Base-by-base conservation (phyloP, 2,329 filamentous ascomycete genomes). In the Botrytis hyacinthi region DNA sequence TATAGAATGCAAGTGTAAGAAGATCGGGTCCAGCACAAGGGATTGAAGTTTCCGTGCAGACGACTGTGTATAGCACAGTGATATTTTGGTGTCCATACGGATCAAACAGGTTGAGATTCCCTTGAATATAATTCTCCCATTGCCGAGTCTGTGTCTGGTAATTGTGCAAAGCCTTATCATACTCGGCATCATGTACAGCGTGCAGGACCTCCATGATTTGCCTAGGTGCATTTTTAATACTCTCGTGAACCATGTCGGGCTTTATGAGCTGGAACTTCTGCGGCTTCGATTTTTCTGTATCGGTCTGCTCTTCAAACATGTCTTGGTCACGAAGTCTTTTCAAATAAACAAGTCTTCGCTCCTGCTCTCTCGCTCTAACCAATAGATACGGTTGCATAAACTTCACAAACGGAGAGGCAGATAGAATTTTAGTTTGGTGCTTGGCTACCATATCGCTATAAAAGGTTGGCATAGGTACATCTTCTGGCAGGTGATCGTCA, bases 71-170 rank as follows among this genome's bases (percentile, higher is more conserved):
- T 14, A 99, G 85, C 2, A 98, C 93, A 18, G 97, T 94, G 74
- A 99, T 98, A 79, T 96, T 97, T 80, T 99, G 96, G 80, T 99
- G 97, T 0, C 94, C 93, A 80, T 94, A 96, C 0, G 97, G 96
- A 80, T 99, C 94, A 78, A 98, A 99, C 1, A 98, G 87, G 79
- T 97, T 92, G 46, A 92, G 85, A 77, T 96, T 97, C 22, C 93
- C 94, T 69, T 95, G 91, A 35, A 98, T 91, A 79, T 97, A 97
- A 42, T 93, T 93, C 81, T 99, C 96, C 96, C 96, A 99, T 78
- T 98, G 95, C 44, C 93, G 90, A 73, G 94, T 97, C 81, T 98
- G 95, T 0, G 94, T 98, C 81, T 94, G 90, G 80, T 98, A 99
- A 78, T 95, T 94, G 82, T 98, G 93, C 48, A 97, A 84, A 1